Conservation (phyloP, 139 green algal species). For the Micromonas pusilla region DNA sequence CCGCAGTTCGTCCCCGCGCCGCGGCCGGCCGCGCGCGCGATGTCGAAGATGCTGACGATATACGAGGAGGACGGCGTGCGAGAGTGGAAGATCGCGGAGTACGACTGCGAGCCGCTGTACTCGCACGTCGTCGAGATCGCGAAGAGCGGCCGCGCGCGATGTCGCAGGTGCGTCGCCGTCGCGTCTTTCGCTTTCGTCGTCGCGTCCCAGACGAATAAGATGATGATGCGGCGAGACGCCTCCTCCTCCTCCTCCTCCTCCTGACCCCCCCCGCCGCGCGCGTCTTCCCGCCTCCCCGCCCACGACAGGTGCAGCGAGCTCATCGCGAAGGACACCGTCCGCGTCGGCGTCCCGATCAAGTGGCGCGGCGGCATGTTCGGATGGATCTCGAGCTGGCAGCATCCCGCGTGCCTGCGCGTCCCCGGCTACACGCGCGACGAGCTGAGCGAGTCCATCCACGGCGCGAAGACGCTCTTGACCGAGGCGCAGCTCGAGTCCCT, state of each 20-base stretch:
- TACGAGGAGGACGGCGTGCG: too few relatives aligned
- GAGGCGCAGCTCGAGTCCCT: background rate
- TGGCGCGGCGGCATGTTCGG: background rate
- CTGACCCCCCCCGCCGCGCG: background rate
- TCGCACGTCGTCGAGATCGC: background rate
- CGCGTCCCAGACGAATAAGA: too few relatives aligned
- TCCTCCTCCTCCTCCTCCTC: background rate
- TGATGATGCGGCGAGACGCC: too few relatives aligned
- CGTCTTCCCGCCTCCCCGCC: background rate
- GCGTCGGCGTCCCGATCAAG: background rate
- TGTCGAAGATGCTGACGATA: too few relatives aligned
- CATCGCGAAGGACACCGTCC: constrained; percentile 9
- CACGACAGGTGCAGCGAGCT: background rate
- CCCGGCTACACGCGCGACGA: constrained; percentile 10
- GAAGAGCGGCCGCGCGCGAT: background rate
- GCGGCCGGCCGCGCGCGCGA: too few relatives aligned
- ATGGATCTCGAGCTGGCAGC: background rate
- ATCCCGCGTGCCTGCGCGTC: background rate
- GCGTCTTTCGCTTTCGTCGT: too few relatives aligned
- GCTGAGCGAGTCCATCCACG: background rate
- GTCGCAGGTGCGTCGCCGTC: background rate
- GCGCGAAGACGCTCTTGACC: background rate
- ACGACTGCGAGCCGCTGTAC: background rate
- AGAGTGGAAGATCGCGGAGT: background rate
- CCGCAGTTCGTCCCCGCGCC: too few relatives aligned